phyloP scores from a whole-genome alignment of 208 protist genomes.

The Leptomonas seymouri region DNA sequence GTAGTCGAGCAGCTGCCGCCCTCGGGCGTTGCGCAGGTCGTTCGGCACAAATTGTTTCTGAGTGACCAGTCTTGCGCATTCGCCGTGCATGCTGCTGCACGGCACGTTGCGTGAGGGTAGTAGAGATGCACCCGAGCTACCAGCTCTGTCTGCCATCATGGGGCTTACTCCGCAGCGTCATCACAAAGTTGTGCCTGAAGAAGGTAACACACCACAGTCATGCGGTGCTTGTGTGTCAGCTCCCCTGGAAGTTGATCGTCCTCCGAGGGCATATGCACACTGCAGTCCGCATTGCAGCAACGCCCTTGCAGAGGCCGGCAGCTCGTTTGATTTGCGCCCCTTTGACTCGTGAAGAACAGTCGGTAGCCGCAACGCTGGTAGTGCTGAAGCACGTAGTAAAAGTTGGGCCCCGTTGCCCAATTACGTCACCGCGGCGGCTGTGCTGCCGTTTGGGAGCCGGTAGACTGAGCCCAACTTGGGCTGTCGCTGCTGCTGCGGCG shows the following conservation, averaged over 20 bases:
- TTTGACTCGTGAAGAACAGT: slow-evolving; percentile 5
- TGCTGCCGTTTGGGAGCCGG: neutral
- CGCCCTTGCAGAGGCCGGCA: slow-evolving; percentile 5
- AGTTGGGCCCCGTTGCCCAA: slow-evolving; percentile 11
- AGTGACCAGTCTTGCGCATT: slow-evolving; percentile 25
- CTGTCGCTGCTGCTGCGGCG: neutral
- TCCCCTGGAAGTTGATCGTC: neutral
- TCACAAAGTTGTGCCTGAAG: slow-evolving; percentile 23
- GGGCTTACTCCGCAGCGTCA: slow-evolving; percentile 28
- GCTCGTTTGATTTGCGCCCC: neutral
- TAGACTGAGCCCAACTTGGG: neutral
- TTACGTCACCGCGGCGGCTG: neutral
- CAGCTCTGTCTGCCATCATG: slow-evolving; percentile 2
- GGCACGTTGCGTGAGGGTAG: slow-evolving; percentile 16
- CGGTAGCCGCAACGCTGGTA: slow-evolving; percentile 11
- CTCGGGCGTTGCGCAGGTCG: slow-evolving; percentile 9
- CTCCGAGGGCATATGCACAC: neutral
- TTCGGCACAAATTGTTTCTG: slow-evolving; percentile 16
- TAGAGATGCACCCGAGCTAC: slow-evolving; percentile 24
- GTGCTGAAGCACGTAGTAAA: neutral
- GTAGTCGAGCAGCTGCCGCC: slow-evolving; percentile 14
- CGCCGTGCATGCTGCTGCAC: slow-evolving; percentile 17
- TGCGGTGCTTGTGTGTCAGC: neutral
- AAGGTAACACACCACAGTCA: slow-evolving; percentile 23
- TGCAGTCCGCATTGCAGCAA: slow-evolving; percentile 13